phyloP scores from a whole-genome alignment of 1,284 basidiomycete species.

The Caloboletus firmus region DNA sequence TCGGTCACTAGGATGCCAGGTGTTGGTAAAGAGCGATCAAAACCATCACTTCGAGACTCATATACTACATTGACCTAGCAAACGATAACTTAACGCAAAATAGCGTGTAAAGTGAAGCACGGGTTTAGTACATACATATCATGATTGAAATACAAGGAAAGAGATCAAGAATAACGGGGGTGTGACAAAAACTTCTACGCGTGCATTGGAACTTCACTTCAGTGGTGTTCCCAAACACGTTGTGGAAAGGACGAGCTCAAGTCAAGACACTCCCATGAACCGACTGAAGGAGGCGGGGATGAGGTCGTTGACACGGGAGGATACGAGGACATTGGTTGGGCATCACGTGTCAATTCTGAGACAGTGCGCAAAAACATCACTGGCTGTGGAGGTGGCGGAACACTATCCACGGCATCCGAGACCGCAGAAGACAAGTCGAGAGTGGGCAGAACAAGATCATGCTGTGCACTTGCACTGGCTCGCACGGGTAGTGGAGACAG shows the following conservation, averaged over 20 bases:
- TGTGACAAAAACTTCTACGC: background rate
- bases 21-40: background rate
- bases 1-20: background rate
- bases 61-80: background rate
- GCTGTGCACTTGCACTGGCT: constrained; percentile 26
- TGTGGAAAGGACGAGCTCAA: constrained; percentile 25
- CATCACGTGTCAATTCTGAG: constrained; percentile 26
- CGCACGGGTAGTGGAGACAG: constrained; percentile 8
- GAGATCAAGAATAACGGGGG: background rate
- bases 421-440: constrained; percentile 57
- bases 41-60: background rate
- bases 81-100: background rate
- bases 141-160: background rate
- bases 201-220: background rate
- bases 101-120: background rate
- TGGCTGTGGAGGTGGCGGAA: constrained; percentile 16
- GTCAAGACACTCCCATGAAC: constrained; percentile 23
- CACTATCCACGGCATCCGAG: constrained; percentile 3
- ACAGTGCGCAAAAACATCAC: constrained; percentile 23
- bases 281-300: background rate
- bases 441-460: constrained; percentile 63
- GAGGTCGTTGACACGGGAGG: background rate
- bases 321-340: background rate
- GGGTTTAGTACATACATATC: constrained; percentile 2
- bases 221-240: constrained; percentile 1